Conservation (phyloP, 2,329 filamentous ascomycete genomes). For the Apiospora saccharicola region DNA sequence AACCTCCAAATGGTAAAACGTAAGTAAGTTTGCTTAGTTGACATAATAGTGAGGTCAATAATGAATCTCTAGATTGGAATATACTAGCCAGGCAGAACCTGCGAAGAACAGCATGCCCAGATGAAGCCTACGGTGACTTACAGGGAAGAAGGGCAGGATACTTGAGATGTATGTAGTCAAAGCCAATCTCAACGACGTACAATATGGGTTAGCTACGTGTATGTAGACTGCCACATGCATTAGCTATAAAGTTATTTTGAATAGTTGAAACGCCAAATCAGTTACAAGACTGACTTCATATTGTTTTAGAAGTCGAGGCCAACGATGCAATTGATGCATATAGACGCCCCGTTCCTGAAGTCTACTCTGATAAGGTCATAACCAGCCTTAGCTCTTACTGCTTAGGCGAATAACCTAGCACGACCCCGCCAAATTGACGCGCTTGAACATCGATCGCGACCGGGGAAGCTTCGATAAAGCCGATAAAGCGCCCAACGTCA, state of each 20-base stretch:
- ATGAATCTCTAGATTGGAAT: neutral
- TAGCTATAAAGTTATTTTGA: neutral
- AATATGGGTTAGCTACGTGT: neutral
- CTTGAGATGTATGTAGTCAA: neutral
- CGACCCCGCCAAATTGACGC: conserved; percentile 18
- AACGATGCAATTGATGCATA: conserved; percentile 7
- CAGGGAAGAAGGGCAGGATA: neutral
- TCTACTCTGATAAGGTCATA: neutral
- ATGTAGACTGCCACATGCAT: neutral
- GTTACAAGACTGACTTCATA: neutral
- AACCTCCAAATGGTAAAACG: neutral
- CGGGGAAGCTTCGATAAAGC: conserved; percentile 14
- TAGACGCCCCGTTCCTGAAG: neutral
- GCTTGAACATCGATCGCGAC: conserved; percentile 9
- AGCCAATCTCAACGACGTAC: neutral
- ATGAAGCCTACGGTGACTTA: neutral
- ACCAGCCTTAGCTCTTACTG: neutral
- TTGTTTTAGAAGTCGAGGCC: neutral
- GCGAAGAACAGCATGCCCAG: neutral
- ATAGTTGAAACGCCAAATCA: neutral
- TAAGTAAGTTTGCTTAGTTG: neutral
- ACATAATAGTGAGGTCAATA: too few species aligned
- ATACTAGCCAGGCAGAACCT: neutral
- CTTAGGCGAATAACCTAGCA: conserved; percentile 7
- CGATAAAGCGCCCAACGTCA: conserved; percentile 15